Evolutionary conservation across 2,329 filamentous ascomycete species (phyloP).

Genomic region (Coniochaeta ligniaria): DNA sequence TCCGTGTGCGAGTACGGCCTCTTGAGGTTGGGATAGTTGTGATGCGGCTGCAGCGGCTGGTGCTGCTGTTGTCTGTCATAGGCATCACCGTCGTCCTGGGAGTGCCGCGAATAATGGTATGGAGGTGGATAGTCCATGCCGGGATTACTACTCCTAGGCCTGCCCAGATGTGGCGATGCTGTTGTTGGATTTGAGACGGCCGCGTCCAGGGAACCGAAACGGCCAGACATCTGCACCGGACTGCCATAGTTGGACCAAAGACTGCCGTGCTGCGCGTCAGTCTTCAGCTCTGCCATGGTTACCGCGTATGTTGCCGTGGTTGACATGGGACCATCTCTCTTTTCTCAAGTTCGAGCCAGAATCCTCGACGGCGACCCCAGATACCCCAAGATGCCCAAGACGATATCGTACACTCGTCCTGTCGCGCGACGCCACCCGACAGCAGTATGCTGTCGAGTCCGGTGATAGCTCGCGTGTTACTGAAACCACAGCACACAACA

Average conservation of each 20-base stretch:
- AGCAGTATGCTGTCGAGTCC: neutral
- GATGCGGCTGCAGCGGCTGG: conserved; percentile 38
- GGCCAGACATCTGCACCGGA: conserved; percentile 43
- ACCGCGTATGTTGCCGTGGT: conserved; percentile 53
- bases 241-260: conserved; percentile 53
- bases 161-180: conserved; percentile 38
- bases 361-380: neutral
- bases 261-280: conserved; percentile 48
- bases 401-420: neutral
- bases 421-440: neutral
- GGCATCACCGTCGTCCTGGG: conserved; percentile 45
- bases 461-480: neutral
- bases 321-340: conserved; percentile 50
- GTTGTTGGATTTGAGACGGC: conserved; percentile 37
- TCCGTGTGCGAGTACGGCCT: conserved; percentile 50
- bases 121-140: conserved; percentile 33
- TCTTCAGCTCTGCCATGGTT: conserved; percentile 57
- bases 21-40: conserved; percentile 50
- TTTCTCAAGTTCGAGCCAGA: neutral
- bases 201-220: conserved; percentile 45
- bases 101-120: conserved; percentile 47
- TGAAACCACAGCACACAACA: neutral
- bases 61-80: conserved; percentile 47
- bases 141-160: conserved; percentile 41
- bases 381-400: neutral